A percentile compares a stretch with the other conserved stretches of the same genome.
Conservation (phyloP, 495 filamentous ascomycete species). For the Astrothelium macrocarpum region DNA sequence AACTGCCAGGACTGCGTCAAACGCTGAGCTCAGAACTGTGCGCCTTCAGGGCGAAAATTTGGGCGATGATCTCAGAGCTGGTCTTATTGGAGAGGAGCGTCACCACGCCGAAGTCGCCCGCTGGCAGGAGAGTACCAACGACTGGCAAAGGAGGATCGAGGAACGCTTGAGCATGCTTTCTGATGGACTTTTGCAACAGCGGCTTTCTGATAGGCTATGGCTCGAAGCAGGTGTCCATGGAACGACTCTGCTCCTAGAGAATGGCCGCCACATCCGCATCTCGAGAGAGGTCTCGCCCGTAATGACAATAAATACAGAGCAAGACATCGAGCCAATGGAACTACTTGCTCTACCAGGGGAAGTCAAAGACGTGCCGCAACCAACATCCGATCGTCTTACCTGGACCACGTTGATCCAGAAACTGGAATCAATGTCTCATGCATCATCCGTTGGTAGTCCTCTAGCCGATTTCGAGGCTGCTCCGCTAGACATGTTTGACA, state of each 20-base stretch:
- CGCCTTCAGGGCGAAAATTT: not conserved
- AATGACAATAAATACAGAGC: not conserved
- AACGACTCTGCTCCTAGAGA: not conserved
- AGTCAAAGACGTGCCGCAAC: not conserved
- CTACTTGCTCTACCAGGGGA: not conserved
- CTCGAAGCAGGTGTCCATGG: not conserved
- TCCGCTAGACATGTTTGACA: not conserved
- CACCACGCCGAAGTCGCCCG: not conserved
- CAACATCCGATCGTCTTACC: not conserved
- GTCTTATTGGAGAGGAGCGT: not conserved
- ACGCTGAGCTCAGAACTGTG: not conserved
- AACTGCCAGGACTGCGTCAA: not conserved
- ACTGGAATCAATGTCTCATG: not conserved
- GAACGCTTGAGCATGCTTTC: not conserved
- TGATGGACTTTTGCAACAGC: not conserved
- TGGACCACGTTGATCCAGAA: not conserved
- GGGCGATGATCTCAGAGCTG: not conserved
- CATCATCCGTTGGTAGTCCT: not conserved
- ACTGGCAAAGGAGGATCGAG: not conserved
- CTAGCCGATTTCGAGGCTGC: not conserved
- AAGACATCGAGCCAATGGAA: not conserved
- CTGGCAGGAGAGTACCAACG: not conserved
- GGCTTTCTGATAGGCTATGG: not conserved
- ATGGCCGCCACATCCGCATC: not conserved
- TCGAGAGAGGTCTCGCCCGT: not conserved